phyloP scores from a whole-genome alignment of 2,329 filamentous ascomycete species.

The Dactylellina leptospora region DNA sequence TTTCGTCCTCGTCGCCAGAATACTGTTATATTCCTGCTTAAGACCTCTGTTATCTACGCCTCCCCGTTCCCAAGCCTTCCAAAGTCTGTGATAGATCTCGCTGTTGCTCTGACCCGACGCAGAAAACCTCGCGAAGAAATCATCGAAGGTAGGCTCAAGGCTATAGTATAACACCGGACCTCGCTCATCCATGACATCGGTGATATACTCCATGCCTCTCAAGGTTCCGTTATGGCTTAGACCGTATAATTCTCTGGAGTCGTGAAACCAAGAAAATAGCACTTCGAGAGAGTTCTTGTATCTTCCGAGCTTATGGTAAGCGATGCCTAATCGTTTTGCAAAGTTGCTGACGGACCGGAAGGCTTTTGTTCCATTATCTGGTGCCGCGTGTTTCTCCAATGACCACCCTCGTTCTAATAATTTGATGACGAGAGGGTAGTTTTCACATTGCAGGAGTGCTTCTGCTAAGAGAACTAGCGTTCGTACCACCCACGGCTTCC shows the following conservation, averaged over 20 bases:
- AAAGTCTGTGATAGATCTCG: neutral
- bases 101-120: neutral
- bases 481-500: neutral
- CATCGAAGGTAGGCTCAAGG: neutral
- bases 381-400: neutral
- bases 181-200: neutral
- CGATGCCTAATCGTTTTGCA: neutral
- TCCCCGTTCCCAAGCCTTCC: slow-evolving; percentile 12
- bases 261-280: neutral
- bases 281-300: neutral
- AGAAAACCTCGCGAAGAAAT: neutral
- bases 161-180: slow-evolving; percentile 14
- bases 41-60: neutral
- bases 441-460: neutral
- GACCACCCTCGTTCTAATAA: neutral
- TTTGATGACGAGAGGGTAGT: neutral
- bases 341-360: neutral
- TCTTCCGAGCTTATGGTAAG: neutral
- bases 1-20: neutral
- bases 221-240: neutral
- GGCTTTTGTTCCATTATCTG: neutral
- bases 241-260: neutral
- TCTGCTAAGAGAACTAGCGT: neutral
- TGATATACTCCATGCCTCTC: neutral
- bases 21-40: slow-evolving; percentile 1